These are phyloP conservation scores for Tillandsia fasciculata DNA, from an alignment of 176 grass and related monocot genomes.

Conservation along the genomic window DNA sequence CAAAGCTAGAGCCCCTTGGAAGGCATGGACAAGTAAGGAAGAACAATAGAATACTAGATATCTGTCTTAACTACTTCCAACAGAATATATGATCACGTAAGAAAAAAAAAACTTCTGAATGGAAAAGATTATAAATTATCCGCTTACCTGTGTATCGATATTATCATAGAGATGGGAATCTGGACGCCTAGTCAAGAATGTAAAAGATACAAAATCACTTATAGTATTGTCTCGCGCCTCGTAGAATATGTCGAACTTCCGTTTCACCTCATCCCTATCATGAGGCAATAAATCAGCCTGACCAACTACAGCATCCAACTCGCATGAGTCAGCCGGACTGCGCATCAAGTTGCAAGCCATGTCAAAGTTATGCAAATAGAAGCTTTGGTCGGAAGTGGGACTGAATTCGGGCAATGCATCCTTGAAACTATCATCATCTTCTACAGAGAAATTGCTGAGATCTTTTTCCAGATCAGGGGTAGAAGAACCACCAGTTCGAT, in stretches of 20 bases:
- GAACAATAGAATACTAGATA: too few species aligned
- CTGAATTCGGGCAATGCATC: constrained; percentile 81
- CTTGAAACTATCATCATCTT: constrained; percentile 82
- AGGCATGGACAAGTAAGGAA: neutral
- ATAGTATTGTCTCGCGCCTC: constrained; percentile 72
- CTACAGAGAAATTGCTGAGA: constrained; percentile 32
- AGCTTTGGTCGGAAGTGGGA: constrained; percentile 36
- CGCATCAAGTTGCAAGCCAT: constrained; percentile 15
- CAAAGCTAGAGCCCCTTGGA: neutral
- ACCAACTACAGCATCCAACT: constrained; percentile 12
- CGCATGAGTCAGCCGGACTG: constrained; percentile 14
- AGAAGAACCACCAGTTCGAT: constrained; percentile 22
- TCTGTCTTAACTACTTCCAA: too few species aligned
- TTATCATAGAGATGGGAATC: constrained; percentile 90
- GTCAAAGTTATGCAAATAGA: constrained; percentile 31
- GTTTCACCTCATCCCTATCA: constrained; percentile 33
- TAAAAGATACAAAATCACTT: constrained; percentile 80
- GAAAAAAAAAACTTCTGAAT: neutral
- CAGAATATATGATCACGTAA: too few species aligned
- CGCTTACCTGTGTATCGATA: constrained; percentile 83
- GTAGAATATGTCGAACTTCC: constrained; percentile 64
- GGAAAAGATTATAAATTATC: neutral
- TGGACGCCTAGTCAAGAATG: constrained; percentile 61
- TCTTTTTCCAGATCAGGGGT: constrained; percentile 36
- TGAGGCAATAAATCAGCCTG: constrained; percentile 18